Evolutionary conservation across 2,329 filamentous ascomycete genomes (phyloP), one percentile per base, ranked within the genome.

Genomic region (Cercospora beticola): DNA sequence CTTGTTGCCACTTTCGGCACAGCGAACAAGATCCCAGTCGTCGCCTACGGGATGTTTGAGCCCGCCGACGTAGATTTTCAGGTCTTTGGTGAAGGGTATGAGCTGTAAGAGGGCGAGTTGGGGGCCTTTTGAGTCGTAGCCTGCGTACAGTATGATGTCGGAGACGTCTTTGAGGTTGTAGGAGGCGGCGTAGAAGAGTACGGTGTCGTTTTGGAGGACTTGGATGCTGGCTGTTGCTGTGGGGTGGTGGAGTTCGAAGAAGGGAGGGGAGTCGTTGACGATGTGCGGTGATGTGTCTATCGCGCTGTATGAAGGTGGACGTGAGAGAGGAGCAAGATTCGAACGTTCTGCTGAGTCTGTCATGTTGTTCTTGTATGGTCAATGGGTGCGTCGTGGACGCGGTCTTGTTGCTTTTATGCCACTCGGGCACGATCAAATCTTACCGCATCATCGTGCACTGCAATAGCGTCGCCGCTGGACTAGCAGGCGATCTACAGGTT

Each of bases 101-200:
- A 73, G 72, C 10, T 60, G 36, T n/a, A 68, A 59, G 31, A 64
- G 67, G n/a, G 72, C 70, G 9, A 73, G 63, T 21, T 66, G 68
- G 4, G 73, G 73, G 9, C 73, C 71, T 16, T 64, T 40, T 6
- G 66, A 62, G 56, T 74, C 71, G 65, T 72, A 71, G 26, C 70
- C 73, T 14, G 66, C 70, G 60, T 72, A 70, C 2, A 73, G 40
- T 18, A 73, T 65, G 26, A 74, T 63, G 31, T 74, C 73, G 14
- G 70, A 63, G 3, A 56, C 18, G 36, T 68, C 46, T 28, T 64
- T n/a, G 10, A 36, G 18, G 6, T 66, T 54, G 62, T 72, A 70
- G 28, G 70, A 67, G 43, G 65, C 62, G 12, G 71, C 43, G 57
- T 73, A 73, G 66, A 70, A 74, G 30, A 71, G 67, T 14, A 67